Evolutionary conservation across 202 grass and related monocot species (phyloP).

Genomic region (Brachypodium distachyon): DNA sequence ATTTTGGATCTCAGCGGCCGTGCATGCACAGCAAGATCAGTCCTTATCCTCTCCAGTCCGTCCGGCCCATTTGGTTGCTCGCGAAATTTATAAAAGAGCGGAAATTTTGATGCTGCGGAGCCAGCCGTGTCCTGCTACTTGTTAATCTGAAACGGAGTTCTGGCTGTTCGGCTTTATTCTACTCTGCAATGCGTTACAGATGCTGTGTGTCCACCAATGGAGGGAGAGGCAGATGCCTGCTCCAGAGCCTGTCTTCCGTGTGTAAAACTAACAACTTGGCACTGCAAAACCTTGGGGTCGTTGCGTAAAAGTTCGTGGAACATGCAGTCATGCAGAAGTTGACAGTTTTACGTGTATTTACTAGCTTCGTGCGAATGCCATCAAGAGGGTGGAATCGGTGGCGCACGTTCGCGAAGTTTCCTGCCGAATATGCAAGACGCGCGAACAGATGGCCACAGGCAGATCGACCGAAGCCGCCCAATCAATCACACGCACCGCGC

Average conservation of each 20-base stretch:
- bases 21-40: background rate
- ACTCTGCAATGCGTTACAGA: background rate
- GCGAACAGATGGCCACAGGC: background rate
- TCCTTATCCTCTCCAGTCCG: slow-evolving; percentile 16
- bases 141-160: no score
- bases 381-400: no score
- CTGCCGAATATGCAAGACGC: no score
- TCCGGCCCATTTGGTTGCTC: background rate
- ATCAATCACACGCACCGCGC: background rate
- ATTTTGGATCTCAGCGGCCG: background rate
- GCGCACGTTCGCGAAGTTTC: background rate
- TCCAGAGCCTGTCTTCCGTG: no score
- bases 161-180: background rate
- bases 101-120: background rate
- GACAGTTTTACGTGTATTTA: no score
- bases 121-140: background rate
- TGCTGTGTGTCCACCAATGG: background rate
- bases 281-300: no score
- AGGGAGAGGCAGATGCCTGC: no score
- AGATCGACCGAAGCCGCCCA: background rate
- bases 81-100: slow-evolving; percentile 2
- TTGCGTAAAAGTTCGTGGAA: no score
- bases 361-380: no score
- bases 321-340: no score
- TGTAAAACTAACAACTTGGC: no score